A percentile compares a stretch with the other conserved stretches of the same genome.
phyloP scores from a whole-genome alignment of 352 stramenopile species.

The Phytophthora fragariae region DNA sequence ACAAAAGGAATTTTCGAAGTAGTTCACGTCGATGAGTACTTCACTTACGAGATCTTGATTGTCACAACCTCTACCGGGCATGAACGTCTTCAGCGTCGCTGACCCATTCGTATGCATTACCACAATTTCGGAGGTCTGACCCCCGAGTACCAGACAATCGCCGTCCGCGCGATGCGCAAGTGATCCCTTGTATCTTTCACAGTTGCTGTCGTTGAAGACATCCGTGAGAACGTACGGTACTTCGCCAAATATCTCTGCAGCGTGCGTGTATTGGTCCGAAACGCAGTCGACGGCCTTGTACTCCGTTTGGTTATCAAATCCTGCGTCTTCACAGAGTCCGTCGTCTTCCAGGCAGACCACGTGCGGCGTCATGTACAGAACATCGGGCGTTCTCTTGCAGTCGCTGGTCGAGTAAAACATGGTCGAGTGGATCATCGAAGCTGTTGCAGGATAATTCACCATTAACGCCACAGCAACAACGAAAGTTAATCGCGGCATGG shows the following conservation, averaged over 20 bases:
- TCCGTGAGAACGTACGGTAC: background rate
- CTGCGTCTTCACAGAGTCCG: background rate
- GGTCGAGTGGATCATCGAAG: background rate
- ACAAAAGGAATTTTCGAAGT: background rate
- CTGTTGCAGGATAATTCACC: background rate
- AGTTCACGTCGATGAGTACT: background rate
- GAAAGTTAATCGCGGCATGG: background rate
- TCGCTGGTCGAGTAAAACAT: background rate
- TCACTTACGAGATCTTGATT: background rate
- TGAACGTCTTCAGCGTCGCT: background rate
- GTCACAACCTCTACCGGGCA: background rate
- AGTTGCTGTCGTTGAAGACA: slow-evolving; percentile 2
- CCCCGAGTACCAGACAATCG: background rate
- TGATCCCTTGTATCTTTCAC: background rate
- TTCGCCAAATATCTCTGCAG: background rate
- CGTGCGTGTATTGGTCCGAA: slow-evolving; percentile 2
- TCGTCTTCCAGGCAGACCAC: background rate
- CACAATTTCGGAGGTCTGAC: background rate
- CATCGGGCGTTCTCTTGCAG: background rate
- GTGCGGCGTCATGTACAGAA: slow-evolving; percentile 1
- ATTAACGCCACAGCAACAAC: background rate
- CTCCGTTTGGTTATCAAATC: slow-evolving; percentile 2
- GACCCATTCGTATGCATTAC: background rate
- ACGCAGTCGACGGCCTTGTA: background rate
- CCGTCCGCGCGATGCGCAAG: background rate